A percentile compares a stretch with the other conserved stretches of the same genome.
Conservation (phyloP, 2,329 filamentous ascomycete genomes). For the Helotiales sp. region DNA sequence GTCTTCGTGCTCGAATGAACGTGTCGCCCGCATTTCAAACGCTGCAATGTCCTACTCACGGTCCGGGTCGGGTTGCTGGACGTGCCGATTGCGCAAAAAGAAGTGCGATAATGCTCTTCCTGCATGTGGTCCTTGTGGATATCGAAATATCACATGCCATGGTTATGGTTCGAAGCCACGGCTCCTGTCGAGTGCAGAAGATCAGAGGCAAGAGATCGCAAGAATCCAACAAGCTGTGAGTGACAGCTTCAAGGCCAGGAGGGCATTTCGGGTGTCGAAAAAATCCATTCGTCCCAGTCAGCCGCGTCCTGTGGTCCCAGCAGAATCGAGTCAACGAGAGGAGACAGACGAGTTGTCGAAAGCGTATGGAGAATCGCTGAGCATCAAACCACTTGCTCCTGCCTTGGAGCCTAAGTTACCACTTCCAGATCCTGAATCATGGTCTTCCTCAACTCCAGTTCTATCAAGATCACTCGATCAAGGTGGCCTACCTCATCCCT, state of each 20-base stretch:
- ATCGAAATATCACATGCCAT: constrained; percentile 7
- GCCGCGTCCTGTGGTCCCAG: neutral
- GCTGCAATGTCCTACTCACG: neutral
- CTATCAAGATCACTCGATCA: neutral
- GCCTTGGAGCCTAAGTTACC: neutral
- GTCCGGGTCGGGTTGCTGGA: constrained; percentile 3
- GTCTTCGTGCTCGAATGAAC: neutral
- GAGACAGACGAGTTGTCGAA: neutral
- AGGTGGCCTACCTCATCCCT: neutral
- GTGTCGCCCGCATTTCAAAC: neutral
- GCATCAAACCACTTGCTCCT: neutral
- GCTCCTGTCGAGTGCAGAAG: constrained; percentile 14
- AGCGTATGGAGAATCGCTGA: neutral
- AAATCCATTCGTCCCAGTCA: neutral
- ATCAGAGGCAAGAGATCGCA: constrained; percentile 10
- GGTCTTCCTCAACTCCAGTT: neutral
- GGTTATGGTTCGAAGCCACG: constrained; percentile 8
- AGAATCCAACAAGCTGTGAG: constrained; percentile 11
- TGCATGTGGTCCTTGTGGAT: constrained; percentile 5
- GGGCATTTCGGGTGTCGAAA: constrained; percentile 9
- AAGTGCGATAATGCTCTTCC: constrained; percentile 14
- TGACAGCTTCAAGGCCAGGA: constrained; percentile 10
- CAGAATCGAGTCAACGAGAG: neutral
- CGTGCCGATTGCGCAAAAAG: constrained; percentile 14
- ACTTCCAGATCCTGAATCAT: neutral